Conservation (phyloP, 352 stramenopile genomes). For the Phytophthora tentaculata region DNA sequence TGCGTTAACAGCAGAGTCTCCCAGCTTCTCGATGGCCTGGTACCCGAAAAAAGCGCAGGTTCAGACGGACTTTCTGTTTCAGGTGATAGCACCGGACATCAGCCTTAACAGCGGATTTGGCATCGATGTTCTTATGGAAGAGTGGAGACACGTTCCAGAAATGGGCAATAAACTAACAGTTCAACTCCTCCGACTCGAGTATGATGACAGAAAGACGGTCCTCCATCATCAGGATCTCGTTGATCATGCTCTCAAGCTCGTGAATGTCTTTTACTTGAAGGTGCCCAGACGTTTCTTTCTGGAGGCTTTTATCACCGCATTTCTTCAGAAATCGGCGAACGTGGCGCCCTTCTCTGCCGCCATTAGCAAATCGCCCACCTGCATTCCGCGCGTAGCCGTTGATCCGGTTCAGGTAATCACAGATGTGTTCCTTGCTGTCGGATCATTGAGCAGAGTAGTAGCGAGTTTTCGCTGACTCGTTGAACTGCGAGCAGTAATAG, state of each 20-base stretch:
- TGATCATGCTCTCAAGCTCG: too few species aligned
- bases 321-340: constrained; percentile 1
- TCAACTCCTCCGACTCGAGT: background rate
- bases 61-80: background rate
- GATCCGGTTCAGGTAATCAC: background rate
- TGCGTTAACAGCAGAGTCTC: too few species aligned
- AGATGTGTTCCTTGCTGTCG: too few species aligned
- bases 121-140: background rate
- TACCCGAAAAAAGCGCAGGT: background rate
- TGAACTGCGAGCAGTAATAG: too few species aligned
- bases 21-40: too few species aligned
- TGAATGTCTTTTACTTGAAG: too few species aligned
- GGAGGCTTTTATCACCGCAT: background rate
- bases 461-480: too few species aligned
- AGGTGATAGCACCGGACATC: background rate
- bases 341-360: background rate
- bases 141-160: background rate
- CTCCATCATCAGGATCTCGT: too few species aligned
- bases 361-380: background rate
- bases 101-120: background rate
- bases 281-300: background rate
- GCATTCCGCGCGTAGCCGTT: background rate
- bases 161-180: background rate
- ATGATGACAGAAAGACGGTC: background rate
- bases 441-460: too few species aligned